Evolutionary conservation across 495 filamentous ascomycete genomes (phyloP).

Genomic region (Penicillium flavigenum): DNA sequence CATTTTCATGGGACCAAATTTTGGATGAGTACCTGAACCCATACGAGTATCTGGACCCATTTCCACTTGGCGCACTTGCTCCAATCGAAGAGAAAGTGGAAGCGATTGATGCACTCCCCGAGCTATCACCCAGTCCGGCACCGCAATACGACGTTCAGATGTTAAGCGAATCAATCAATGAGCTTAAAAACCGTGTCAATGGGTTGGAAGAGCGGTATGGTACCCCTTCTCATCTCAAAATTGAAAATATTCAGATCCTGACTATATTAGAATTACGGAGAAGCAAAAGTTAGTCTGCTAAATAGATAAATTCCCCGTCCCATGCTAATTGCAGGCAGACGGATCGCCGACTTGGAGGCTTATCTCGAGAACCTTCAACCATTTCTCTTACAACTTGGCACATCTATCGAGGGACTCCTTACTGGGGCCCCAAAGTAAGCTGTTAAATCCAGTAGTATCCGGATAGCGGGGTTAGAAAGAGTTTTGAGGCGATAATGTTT

Average conservation of each 20-base stretch:
- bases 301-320: not conserved
- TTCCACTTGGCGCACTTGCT: not conserved
- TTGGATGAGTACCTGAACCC: not conserved
- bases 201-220: constrained; percentile 2
- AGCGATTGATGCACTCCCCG: not conserved
- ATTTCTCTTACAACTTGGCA: constrained; percentile 1
- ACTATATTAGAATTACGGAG: constrained; percentile 1
- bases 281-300: constrained; percentile 1
- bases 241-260: not conserved
- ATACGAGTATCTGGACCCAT: not conserved
- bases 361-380: not conserved
- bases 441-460: not conserved
- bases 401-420: constrained; percentile 1
- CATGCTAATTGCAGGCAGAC: not conserved
- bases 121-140: not conserved
- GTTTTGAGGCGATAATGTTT: not conserved
- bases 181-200: constrained; percentile 1
- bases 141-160: not conserved
- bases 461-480: not conserved
- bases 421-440: not conserved
- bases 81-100: constrained; percentile 4
- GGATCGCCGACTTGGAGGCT: constrained; percentile 2
- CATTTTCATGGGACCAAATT: constrained; percentile 1
- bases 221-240: not conserved
- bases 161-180: constrained; percentile 3